Evolutionary conservation across 2,329 filamentous ascomycete genomes (phyloP), one percentile per base, ranked within the genome.

Genomic region (Colletotrichum noveboracense): DNA sequence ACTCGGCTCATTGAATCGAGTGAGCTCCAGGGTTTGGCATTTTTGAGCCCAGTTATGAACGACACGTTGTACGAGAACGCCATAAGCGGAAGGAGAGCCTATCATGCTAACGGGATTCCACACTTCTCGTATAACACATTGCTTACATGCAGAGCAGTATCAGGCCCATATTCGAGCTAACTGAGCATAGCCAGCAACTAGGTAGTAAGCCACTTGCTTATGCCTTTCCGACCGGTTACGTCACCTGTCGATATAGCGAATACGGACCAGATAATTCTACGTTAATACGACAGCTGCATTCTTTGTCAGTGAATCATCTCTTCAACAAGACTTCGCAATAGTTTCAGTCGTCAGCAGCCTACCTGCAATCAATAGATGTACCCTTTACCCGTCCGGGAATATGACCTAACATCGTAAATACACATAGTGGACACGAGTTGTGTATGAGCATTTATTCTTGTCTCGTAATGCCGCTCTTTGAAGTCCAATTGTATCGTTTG

Each of bases 401-500:
- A n/a, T 12, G 9, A 0, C 5, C 1, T 43, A n/a, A n/a, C 38
- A 48, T 6, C 38, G n/a, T 5, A 2, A 12, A n/a, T 5, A n/a
- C 3, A 6, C 2, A 3, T n/a, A 36, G 34, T 36, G 34, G 13
- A 2, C 18, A 48, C 9, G 18, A 48, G 9, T 6, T 48, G 0
- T n/a, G n/a, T 21, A 21, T 12, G n/a, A 21, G 6, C 43, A 13
- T 21, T 52, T 13, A 13, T 21, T 21, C 34, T 36, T 36, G 14
- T 36, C 6, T 36, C 13, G 14, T 14, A 36, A 36, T 7, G 13
- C 14, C 34, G 34, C 34, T 36, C 14, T 36, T 36, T 52, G 43
- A 2, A 21, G 10, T 4, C 12, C 43, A 21, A 0, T 1, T 1
- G 43, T 13, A 24, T 21, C 10, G 10, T 13, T 7, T 52, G 2